Evolutionary conservation across 2,329 filamentous ascomycete species (phyloP).

Genomic region (Aspergillus nomiae): DNA sequence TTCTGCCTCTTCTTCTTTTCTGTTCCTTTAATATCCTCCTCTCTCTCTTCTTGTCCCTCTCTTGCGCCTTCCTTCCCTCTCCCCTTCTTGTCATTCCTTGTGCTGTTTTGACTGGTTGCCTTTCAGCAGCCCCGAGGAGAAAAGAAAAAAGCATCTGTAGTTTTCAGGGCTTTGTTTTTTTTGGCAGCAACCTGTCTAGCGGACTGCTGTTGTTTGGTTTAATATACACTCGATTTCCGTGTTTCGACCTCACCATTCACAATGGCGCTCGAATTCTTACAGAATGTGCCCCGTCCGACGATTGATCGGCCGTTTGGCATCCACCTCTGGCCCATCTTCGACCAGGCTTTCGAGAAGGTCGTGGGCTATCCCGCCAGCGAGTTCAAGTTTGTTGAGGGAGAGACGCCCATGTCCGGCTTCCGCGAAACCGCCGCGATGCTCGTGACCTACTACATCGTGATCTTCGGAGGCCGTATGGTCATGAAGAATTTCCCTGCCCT

Average conservation of each 20-base stretch:
- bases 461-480: slow-evolving; percentile 87
- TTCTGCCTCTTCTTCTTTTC: slow-evolving; percentile 16
- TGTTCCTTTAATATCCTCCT: slow-evolving; percentile 50
- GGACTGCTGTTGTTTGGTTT: neutral
- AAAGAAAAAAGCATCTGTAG: slow-evolving; percentile 9
- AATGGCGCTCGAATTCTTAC: slow-evolving; percentile 54
- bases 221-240: neutral
- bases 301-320: slow-evolving; percentile 92
- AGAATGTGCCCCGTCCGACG: slow-evolving; percentile 67
- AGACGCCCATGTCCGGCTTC: slow-evolving; percentile 88
- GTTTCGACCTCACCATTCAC: slow-evolving; percentile 18
- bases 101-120: slow-evolving; percentile 1
- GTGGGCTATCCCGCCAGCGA: slow-evolving; percentile 82
- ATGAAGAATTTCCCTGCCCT: slow-evolving; percentile 87
- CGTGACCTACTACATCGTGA: slow-evolving; percentile 85
- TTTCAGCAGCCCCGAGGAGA: slow-evolving; percentile 10
- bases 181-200: neutral
- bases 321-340: slow-evolving; percentile 91
- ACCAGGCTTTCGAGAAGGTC: slow-evolving; percentile 75
- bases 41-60: slow-evolving; percentile 68
- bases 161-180: neutral
- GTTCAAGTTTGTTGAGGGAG: slow-evolving; percentile 78
- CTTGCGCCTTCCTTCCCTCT: slow-evolving; percentile 13
- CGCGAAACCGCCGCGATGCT: slow-evolving; percentile 80
- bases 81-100: slow-evolving; percentile 16